These are phyloP conservation scores for Nymphaea thermarum DNA, from an alignment of 164 flowering plant genomes.

Conservation along the genomic window DNA sequence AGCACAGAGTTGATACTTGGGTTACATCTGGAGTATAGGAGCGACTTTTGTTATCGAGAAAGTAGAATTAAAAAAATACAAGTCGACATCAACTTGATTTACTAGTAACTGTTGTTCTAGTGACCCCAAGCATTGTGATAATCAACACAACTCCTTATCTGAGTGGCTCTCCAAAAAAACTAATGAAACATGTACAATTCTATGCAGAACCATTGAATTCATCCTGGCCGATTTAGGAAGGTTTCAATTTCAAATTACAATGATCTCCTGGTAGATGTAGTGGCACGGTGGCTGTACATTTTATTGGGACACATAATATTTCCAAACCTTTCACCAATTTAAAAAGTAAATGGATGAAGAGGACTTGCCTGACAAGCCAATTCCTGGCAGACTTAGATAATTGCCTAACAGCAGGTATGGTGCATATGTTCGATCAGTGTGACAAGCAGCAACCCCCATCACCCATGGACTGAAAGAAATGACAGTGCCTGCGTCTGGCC, in stretches of 20 bases:
- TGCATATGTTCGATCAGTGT: constrained; percentile 58
- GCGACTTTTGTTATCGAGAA: not conserved
- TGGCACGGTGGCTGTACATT: too few species aligned
- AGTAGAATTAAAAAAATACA: not conserved
- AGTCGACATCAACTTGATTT: not conserved
- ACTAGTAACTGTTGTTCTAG: not conserved
- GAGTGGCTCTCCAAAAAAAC: too few species aligned
- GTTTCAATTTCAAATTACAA: too few species aligned
- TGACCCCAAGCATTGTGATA: not conserved
- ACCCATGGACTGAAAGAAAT: constrained; percentile 85
- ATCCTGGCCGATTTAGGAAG: too few species aligned
- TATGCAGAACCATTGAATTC: too few species aligned
- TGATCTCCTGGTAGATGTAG: too few species aligned
- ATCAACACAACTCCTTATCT: not conserved
- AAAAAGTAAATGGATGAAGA: not conserved
- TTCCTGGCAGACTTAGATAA: constrained; percentile 45
- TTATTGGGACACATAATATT: not conserved
- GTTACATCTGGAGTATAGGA: too few species aligned
- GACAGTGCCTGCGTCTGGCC: constrained; percentile 47
- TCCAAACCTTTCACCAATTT: not conserved
- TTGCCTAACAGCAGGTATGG: constrained; percentile 51
- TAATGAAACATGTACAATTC: too few species aligned
- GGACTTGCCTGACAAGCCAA: constrained; percentile 65
- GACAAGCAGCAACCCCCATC: constrained; percentile 54
- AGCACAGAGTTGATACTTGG: not conserved